phyloP scores from a whole-genome alignment of 2,329 filamentous ascomycete genomes.

The Penicillium griseofulvum region DNA sequence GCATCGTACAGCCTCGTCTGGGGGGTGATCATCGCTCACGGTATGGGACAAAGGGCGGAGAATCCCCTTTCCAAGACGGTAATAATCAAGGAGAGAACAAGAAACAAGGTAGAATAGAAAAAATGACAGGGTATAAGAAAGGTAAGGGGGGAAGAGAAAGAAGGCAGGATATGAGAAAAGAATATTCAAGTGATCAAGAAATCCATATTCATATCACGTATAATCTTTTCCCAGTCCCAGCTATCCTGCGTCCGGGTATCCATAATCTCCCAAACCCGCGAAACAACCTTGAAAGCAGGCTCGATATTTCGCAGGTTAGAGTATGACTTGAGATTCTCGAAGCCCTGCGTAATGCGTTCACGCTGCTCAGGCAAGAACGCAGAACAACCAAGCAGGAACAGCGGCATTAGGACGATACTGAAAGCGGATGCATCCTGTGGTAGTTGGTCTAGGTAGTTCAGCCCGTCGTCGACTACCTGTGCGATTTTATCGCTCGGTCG shows the following conservation, averaged over 20 bases:
- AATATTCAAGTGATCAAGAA: slow-evolving; percentile 56
- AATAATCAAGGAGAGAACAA: slow-evolving; percentile 1
- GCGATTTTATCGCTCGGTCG: slow-evolving; percentile 55
- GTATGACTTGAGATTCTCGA: slow-evolving; percentile 55
- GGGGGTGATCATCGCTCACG: slow-evolving; percentile 14
- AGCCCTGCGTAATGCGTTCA: slow-evolving; percentile 54
- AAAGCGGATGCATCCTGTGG: slow-evolving; percentile 56
- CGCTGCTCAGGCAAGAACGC: slow-evolving; percentile 57
- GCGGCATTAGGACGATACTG: slow-evolving; percentile 59
- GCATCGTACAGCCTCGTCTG: slow-evolving; percentile 17
- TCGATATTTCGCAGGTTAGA: slow-evolving; percentile 59
- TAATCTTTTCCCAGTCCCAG: slow-evolving; percentile 64
- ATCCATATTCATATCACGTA: slow-evolving; percentile 58
- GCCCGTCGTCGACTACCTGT: slow-evolving; percentile 57
- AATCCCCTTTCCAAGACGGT: slow-evolving; percentile 1
- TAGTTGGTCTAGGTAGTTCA: slow-evolving; percentile 55
- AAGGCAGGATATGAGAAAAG: neutral
- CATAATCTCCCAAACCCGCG: slow-evolving; percentile 60
- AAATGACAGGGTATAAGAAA: slow-evolving; percentile 21
- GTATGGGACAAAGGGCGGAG: neutral
- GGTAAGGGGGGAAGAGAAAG: slow-evolving; percentile 3
- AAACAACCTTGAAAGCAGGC: slow-evolving; percentile 55
- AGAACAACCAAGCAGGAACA: slow-evolving; percentile 61
- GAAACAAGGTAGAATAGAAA: neutral
- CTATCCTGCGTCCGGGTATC: slow-evolving; percentile 55